Conservation (phyloP, 176 grass and related monocot species). For the Tillandsia leiboldiana region DNA sequence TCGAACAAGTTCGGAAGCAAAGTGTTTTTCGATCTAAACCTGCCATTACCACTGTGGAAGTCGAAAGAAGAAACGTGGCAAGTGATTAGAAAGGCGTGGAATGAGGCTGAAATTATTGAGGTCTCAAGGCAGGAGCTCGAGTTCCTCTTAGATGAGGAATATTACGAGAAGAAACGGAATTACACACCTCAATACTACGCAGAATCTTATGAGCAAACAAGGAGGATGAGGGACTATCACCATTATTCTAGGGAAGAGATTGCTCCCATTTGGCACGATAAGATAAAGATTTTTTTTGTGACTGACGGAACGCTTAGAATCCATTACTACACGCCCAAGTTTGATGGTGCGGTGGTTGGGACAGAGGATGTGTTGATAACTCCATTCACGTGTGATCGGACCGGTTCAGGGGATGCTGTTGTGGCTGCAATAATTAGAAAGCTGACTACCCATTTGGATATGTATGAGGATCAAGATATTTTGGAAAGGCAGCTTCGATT, state of each 20-base stretch:
- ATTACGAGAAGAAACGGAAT: conserved; percentile 58
- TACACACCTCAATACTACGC: conserved; percentile 76
- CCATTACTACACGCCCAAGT: conserved; percentile 75
- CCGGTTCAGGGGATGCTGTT: conserved; percentile 85
- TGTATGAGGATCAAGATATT: conserved; percentile 63
- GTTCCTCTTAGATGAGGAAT: conserved; percentile 82
- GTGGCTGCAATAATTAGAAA: conserved; percentile 76
- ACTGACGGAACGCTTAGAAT: conserved; percentile 70
- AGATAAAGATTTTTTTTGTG: conserved; percentile 71
- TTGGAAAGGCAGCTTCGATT: conserved; percentile 77
- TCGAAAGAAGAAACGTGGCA: conserved; percentile 68
- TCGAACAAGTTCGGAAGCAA: conserved; percentile 62
- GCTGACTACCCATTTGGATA: conserved; percentile 49
- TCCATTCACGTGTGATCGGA: conserved; percentile 69
- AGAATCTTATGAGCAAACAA: conserved; percentile 50
- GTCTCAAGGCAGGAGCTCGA: conserved; percentile 75
- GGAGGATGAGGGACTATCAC: conserved; percentile 48
- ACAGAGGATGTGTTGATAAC: conserved; percentile 69
- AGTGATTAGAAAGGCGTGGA: conserved; percentile 56
- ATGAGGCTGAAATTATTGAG: conserved; percentile 71
- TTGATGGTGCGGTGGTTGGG: conserved; percentile 63
- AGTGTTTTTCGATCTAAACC: conserved; percentile 82
- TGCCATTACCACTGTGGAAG: conserved; percentile 71
- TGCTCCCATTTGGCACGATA: conserved; percentile 61
- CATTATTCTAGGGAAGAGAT: conserved; percentile 68